A percentile compares a stretch with the other conserved stretches of the same genome.
These are phyloP conservation scores for Castanea crenata DNA, from an alignment of 306 rosid genomes.

Conservation along the genomic window DNA sequence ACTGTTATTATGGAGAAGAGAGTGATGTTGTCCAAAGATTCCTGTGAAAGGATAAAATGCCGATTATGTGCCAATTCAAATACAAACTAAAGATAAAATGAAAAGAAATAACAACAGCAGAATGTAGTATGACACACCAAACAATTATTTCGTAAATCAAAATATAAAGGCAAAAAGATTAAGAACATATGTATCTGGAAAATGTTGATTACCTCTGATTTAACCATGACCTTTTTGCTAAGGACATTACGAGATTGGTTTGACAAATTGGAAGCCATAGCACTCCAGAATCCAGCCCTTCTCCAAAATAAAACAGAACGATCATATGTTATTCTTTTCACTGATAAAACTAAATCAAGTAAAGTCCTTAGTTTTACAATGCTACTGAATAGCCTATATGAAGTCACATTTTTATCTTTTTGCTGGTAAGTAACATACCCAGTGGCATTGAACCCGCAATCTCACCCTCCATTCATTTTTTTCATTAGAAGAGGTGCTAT, in stretches of 20 bases:
- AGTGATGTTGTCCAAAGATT: slow-evolving; percentile 84
- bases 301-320: slow-evolving; percentile 19
- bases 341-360: neutral
- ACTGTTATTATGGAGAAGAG: slow-evolving; percentile 91
- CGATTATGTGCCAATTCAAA: slow-evolving; percentile 18
- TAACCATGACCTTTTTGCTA: slow-evolving; percentile 93
- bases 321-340: slow-evolving; percentile 18
- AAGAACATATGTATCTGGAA: slow-evolving; percentile 7
- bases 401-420: too few species aligned
- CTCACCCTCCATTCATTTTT: too few species aligned
- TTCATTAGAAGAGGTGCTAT: too few species aligned
- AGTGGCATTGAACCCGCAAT: too few species aligned
- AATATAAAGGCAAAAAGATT: slow-evolving; percentile 2
- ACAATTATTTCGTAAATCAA: neutral
- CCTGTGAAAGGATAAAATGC: slow-evolving; percentile 52
- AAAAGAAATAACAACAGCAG: neutral
- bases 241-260: slow-evolving; percentile 97
- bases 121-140: slow-evolving; percentile 9
- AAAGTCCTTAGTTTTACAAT: too few species aligned
- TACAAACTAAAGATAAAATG: neutral
- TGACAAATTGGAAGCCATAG: slow-evolving; percentile 96
- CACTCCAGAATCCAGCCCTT: slow-evolving; percentile 97
- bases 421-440: too few species aligned
- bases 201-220: slow-evolving; percentile 49
- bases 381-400: too few species aligned